Evolutionary conservation across 2,329 filamentous ascomycete genomes (phyloP).

Genomic region (Lizonia empirigonia): DNA sequence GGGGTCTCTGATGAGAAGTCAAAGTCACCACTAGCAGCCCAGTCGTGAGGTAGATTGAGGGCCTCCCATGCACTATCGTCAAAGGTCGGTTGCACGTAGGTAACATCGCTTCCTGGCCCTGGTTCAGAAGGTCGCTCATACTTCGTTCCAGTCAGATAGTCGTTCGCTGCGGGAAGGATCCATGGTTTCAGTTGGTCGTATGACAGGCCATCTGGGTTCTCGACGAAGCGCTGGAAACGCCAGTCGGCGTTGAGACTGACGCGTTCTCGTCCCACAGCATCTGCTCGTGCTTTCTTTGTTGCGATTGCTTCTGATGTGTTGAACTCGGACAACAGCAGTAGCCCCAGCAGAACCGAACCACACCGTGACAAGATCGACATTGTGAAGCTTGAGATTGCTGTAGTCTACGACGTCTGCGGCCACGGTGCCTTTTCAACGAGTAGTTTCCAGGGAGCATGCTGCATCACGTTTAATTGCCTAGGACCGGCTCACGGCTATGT

Average conservation of each 20-base stretch:
- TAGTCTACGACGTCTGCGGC: not conserved
- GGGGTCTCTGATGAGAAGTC: constrained; percentile 37
- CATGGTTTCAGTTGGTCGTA: constrained; percentile 50
- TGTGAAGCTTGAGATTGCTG: not conserved
- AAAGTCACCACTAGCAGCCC: constrained; percentile 57
- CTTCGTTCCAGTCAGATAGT: constrained; percentile 47
- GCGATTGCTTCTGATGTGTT: constrained; percentile 12
- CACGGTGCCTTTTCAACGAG: constrained; percentile 2
- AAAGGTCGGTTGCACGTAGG: constrained; percentile 44
- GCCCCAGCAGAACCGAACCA: constrained; percentile 16
- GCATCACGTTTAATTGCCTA: not conserved
- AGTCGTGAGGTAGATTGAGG: constrained; percentile 56
- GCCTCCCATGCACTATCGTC: constrained; percentile 53
- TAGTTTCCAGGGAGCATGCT: not conserved
- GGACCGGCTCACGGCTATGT: constrained; percentile 1
- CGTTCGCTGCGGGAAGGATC: constrained; percentile 52
- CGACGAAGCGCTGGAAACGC: constrained; percentile 48
- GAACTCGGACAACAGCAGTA: constrained; percentile 16
- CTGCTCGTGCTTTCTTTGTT: constrained; percentile 4
- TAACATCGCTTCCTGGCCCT: constrained; percentile 37
- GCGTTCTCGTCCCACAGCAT: constrained; percentile 29
- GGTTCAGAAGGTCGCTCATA: constrained; percentile 41
- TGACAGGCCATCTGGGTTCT: constrained; percentile 47
- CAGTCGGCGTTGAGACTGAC: constrained; percentile 48
- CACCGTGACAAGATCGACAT: constrained; percentile 14